Evolutionary conservation across 2,329 filamentous ascomycete genomes (phyloP), one percentile per base, ranked within the genome.

Genomic region (Pleoardoris graminearum): DNA sequence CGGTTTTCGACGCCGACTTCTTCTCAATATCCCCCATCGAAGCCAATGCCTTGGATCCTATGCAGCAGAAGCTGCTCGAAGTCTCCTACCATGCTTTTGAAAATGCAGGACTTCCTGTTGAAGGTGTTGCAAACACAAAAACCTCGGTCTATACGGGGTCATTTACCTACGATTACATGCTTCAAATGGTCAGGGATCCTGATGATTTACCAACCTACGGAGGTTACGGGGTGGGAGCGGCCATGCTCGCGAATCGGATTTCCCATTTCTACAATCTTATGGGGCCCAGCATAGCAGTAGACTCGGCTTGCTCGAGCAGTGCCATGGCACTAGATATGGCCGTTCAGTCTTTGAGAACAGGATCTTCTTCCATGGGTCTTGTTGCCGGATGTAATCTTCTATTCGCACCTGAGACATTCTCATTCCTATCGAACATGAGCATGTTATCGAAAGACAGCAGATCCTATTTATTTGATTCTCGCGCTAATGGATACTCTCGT

Each of bases 221-320:
- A 3, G 6, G 22, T 4, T 12, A 8, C 5, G 36, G 36, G 6
- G n/a, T 22, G 3, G 8, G 10, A 7, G 17, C 36, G 2, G 36
- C 36, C 7, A 39, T 39, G 36, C 8, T 12, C 6, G 17, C 36
- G 11, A 39, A 39, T 23, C 17, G 36, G 4, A 33, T 58, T 1
- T 52, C 47, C 3, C 46, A 44, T 25, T 54, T 58, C 22, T 63
- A 57, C 38, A 47, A 63, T 37, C 46, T 61, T 2, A 32, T 36
- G n/a, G 62, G 62, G 1, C 51, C 62, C 0, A 48, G 47, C 8
- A 19, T 61, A 11, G 51, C 55, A 0, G 14, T 65, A 1, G 60
- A 65, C 23, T 57, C 61, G 3, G 60, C 49, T 0, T 65, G 61
- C 35, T 61, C 60, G 5, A 38, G 25, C 7, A 55, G 47, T 14